These are phyloP conservation scores for Xylaria digitata DNA, from an alignment of 2,329 filamentous ascomycete genomes.

Conservation along the genomic window DNA sequence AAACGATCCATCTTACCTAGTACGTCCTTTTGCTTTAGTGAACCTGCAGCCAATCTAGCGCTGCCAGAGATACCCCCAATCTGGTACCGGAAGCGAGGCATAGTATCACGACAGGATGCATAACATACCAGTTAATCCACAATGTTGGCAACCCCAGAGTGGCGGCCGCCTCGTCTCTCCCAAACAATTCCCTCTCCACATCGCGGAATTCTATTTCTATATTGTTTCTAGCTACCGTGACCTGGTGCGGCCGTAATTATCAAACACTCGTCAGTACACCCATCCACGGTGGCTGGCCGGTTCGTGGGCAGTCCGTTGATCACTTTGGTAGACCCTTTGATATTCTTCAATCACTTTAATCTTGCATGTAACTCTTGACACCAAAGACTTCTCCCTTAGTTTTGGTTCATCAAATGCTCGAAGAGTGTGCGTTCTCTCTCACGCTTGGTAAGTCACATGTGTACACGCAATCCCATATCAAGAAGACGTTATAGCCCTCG, in stretches of 20 bases:
- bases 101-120: constrained; percentile 38
- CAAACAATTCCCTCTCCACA: constrained; percentile 22
- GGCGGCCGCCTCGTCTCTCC: constrained; percentile 12
- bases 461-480: constrained; percentile 31
- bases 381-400: constrained; percentile 15
- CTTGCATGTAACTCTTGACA: not conserved
- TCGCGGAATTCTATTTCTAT: constrained; percentile 12
- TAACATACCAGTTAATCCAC: constrained; percentile 25
- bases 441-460: not conserved
- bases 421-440: not conserved
- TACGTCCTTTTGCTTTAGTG: constrained; percentile 9
- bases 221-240: constrained; percentile 17
- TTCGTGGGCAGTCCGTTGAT: not conserved
- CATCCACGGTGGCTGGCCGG: not conserved
- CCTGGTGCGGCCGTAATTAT: constrained; percentile 8
- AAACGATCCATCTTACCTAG: constrained; percentile 21
- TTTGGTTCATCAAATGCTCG: constrained; percentile 5
- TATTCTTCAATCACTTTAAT: constrained; percentile 1
- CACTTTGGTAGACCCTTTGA: constrained; percentile 5
- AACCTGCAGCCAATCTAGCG: constrained; percentile 23
- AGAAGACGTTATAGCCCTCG: constrained; percentile 32
- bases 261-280: not conserved
- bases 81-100: constrained; percentile 29
- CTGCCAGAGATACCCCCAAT: constrained; percentile 24
- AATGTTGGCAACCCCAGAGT: constrained; percentile 33